Conservation (phyloP, 805 yeast species). For the Metschnikowia peoriensis region DNA sequence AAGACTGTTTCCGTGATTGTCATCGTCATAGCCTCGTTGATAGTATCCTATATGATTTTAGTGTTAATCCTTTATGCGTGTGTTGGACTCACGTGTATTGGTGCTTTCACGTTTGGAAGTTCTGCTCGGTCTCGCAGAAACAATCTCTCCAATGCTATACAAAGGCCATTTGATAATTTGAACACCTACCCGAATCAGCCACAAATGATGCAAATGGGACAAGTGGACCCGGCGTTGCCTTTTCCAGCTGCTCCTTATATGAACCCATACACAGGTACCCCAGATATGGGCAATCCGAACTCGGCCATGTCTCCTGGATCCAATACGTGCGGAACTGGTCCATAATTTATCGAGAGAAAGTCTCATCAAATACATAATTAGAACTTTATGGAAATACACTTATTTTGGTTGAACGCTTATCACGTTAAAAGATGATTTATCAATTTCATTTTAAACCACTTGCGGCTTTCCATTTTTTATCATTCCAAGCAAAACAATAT, state of each 20-base stretch:
- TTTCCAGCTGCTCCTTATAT: not conserved
- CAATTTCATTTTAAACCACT: too few species aligned
- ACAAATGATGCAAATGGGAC: not conserved
- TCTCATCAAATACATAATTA: too few species aligned
- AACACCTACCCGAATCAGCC: not conserved
- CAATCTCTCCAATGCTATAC: not conserved
- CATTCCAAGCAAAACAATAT: too few species aligned
- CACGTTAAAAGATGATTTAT: too few species aligned
- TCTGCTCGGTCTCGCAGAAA: not conserved
- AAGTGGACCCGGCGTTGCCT: not conserved
- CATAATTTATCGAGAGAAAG: not conserved
- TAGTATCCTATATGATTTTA: not conserved
- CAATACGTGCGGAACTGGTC: not conserved
- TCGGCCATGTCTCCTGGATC: not conserved
- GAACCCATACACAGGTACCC: not conserved
- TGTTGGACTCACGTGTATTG: not conserved
- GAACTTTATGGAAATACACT: too few species aligned
- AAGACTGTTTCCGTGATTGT: not conserved
- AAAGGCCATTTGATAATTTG: not conserved
- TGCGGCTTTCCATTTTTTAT: too few species aligned
- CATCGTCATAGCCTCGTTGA: not conserved
- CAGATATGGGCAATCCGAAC: not conserved
- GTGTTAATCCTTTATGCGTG: not conserved
- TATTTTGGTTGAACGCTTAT: too few species aligned
- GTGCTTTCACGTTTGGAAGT: not conserved